Conservation (phyloP, 2,329 filamentous ascomycete genomes). For the Alternaria atra region DNA sequence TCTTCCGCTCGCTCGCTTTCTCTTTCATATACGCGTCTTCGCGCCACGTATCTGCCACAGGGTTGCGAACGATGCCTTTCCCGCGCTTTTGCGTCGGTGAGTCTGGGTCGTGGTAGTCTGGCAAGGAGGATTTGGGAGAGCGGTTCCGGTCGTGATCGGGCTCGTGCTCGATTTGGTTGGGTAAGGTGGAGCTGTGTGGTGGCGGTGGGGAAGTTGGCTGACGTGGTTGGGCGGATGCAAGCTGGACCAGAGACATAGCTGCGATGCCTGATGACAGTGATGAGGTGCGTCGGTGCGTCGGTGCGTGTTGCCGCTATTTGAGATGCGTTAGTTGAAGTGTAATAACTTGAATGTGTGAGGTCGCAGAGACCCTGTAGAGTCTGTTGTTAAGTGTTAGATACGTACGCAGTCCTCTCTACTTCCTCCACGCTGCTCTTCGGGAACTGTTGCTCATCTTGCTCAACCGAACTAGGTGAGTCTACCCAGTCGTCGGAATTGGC, state of each 20-base stretch:
- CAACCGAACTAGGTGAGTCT: neutral
- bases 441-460: neutral
- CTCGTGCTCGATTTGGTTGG: conserved; percentile 3
- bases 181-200: conserved; percentile 3
- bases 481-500: conserved; percentile 9
- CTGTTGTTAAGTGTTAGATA: neutral
- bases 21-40: conserved; percentile 14
- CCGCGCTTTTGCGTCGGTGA: conserved; percentile 10
- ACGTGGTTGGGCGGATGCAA: neutral
- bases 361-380: neutral
- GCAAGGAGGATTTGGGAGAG: conserved; percentile 5
- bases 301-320: neutral
- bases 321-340: neutral
- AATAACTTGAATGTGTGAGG: neutral
- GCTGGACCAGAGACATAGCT: neutral
- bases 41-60: conserved; percentile 14
- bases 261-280: conserved; percentile 7
- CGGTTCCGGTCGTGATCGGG: conserved; percentile 6
- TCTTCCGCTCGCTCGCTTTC: neutral
- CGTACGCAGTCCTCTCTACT: conserved; percentile 13
- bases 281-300: conserved; percentile 3
- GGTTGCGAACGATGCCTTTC: conserved; percentile 8
- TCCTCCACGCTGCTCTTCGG: conserved; percentile 6
- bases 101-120: conserved; percentile 3
- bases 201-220: neutral